Base-by-base conservation (phyloP, 345 rosid species). In the Combretum micranthum region DNA sequence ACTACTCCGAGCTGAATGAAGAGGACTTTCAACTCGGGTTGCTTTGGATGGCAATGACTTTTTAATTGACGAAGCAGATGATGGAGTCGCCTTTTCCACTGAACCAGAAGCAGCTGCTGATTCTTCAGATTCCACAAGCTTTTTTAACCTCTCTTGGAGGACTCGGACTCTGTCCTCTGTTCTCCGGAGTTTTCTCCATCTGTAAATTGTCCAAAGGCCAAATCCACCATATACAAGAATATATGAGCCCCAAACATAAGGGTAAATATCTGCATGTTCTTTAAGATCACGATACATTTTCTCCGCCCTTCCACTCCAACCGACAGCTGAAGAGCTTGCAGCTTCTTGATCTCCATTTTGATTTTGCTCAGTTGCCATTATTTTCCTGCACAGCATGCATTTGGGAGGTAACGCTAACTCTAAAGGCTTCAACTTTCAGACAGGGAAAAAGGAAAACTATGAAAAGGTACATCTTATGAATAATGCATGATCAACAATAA, bases 181-280 rank as follows among this genome's bases (percentile, higher is more conserved):
- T 71, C 74, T 84, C 11, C 97, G 77, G 50, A 92, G 94, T 70
- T 82, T 89, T 69, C 89, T 81, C 89, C 87, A 86, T 60, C 99
- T 72, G 61, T 89, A 89, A 14, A 81, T 50, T 9, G 71, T 60
- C 93, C 93, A 92, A 37, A 86, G 82, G 55, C 63, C 79, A 18
- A 89, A 79, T 55, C 89, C 89, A 9, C 99, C 99, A 26, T 92
- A 92, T 25, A 89, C 97, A 54, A 85, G 72, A 3, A 75, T 78
- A 52, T 88, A 92, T 0, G 98, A 92, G 53, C 78, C 97, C 98
- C 98, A 92, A 20, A 89, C 97, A 21, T 80, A 92, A 3, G 95
- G 97, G 61, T 80, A 90, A 48, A 89, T 77, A 76, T 85, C 86
- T 0, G 94, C 91, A 43, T 90, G 72, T 72, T 87, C 94, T 65